phyloP scores from a whole-genome alignment of 2,329 filamentous ascomycete genomes.

The Alternaria postmessia region DNA sequence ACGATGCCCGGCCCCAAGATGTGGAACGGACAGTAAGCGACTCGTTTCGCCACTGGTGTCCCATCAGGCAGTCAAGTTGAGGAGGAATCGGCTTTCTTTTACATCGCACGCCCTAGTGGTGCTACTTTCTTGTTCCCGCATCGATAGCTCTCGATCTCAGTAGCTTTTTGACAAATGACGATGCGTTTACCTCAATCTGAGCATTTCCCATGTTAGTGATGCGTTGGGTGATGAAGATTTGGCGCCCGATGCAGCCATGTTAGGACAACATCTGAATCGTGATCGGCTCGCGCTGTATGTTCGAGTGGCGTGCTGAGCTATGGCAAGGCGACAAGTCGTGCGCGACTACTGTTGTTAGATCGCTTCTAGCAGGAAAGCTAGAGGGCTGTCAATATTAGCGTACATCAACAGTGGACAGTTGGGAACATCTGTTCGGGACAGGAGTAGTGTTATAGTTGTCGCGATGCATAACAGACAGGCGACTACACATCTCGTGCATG shows the following conservation, averaged over 20 bases:
- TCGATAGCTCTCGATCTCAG: background rate
- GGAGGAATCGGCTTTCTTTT: constrained; percentile 1
- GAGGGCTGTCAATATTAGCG: constrained; percentile 1
- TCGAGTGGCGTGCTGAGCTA: background rate
- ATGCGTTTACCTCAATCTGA: background rate
- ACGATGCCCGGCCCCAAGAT: constrained; percentile 42
- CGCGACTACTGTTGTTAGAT: background rate
- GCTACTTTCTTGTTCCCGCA: constrained; percentile 2
- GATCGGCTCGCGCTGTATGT: background rate
- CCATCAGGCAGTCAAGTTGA: constrained; percentile 4
- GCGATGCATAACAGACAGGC: background rate
- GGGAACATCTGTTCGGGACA: background rate
- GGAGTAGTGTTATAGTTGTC: constrained; percentile 1
- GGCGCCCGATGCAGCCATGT: background rate
- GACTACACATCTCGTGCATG: background rate
- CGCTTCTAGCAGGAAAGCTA: background rate
- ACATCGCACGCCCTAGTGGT: constrained; percentile 4
- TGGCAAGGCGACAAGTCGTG: background rate
- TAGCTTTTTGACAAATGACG: background rate
- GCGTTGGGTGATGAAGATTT: background rate
- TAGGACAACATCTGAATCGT: background rate
- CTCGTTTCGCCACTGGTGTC: background rate
- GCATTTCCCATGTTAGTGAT: background rate
- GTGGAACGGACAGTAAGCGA: constrained; percentile 27
- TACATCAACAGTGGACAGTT: background rate